Evolutionary conservation across 2,329 filamentous ascomycete genomes (phyloP).

Genomic region (Metarhizium album): DNA sequence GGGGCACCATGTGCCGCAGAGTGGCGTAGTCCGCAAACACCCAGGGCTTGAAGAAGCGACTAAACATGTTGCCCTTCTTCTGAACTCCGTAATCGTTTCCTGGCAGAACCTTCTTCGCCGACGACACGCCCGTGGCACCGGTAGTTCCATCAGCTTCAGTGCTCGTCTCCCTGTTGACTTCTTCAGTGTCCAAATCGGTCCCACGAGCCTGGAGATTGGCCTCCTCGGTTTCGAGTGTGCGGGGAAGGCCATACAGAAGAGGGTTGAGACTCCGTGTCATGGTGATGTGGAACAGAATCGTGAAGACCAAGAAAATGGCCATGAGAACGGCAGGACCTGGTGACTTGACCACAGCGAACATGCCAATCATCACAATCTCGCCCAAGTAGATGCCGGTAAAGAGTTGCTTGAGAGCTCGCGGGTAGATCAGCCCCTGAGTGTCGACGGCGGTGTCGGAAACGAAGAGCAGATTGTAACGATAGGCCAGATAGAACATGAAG

Average conservation of each 20-base stretch:
- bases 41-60: constrained; percentile 65
- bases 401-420: constrained; percentile 78
- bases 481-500: constrained; percentile 70
- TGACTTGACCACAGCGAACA: constrained; percentile 61
- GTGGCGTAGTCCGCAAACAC: constrained; percentile 60
- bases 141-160: constrained; percentile 2
- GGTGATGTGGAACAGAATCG: constrained; percentile 64
- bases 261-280: constrained; percentile 60
- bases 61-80: constrained; percentile 42
- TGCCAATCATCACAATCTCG: constrained; percentile 68
- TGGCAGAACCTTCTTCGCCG: constrained; percentile 7
- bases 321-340: constrained; percentile 65
- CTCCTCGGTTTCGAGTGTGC: constrained; percentile 39
- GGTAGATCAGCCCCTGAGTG: constrained; percentile 80
- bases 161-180: constrained; percentile 8
- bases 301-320: constrained; percentile 65
- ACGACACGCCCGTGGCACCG: constrained; percentile 9
- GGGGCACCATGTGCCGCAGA: constrained; percentile 60
- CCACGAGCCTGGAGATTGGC: constrained; percentile 23
- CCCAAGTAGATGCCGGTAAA: constrained; percentile 72
- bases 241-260: constrained; percentile 61
- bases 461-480: constrained; percentile 79
- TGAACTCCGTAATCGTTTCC: constrained; percentile 14
- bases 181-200: constrained; percentile 14
- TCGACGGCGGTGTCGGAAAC: constrained; percentile 71